phyloP scores from a whole-genome alignment of 495 filamentous ascomycete genomes.

The Penicillium pancosmium region DNA sequence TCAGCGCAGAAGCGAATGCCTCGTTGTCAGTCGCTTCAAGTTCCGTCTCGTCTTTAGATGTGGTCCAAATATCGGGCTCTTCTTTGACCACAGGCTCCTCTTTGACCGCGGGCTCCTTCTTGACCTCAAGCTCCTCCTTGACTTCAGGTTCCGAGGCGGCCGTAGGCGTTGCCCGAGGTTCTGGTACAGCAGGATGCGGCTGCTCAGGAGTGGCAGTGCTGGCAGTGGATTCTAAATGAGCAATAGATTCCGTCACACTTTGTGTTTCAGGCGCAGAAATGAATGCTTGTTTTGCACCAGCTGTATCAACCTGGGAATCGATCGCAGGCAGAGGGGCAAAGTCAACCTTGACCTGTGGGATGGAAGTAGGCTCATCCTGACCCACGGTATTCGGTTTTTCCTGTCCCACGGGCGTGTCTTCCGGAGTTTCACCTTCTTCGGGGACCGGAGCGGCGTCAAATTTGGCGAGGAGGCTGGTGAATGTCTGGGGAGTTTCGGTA shows the following conservation, averaged over 20 bases:
- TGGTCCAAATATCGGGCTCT: background rate
- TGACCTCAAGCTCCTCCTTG: background rate
- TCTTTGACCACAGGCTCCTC: background rate
- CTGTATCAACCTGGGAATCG: background rate
- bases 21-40: background rate
- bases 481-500: conserved; percentile 48
- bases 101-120: background rate
- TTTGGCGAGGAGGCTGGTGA: conserved; percentile 45
- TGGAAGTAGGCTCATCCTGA: conserved; percentile 45
- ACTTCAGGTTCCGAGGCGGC: background rate
- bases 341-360: conserved; percentile 25
- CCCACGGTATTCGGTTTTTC: background rate
- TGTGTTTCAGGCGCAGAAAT: background rate
- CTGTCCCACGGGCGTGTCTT: background rate
- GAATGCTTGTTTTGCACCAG: background rate
- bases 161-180: conserved; percentile 30
- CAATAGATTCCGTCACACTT: background rate
- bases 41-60: background rate
- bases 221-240: background rate
- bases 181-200: background rate
- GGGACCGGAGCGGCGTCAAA: conserved; percentile 43
- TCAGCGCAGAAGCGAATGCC: conserved; percentile 1
- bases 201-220: background rate
- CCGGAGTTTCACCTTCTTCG: conserved; percentile 16
- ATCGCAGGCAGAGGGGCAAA: background rate